Conservation (phyloP, 768 basidiomycete genomes). For the Lactarius indigo region DNA sequence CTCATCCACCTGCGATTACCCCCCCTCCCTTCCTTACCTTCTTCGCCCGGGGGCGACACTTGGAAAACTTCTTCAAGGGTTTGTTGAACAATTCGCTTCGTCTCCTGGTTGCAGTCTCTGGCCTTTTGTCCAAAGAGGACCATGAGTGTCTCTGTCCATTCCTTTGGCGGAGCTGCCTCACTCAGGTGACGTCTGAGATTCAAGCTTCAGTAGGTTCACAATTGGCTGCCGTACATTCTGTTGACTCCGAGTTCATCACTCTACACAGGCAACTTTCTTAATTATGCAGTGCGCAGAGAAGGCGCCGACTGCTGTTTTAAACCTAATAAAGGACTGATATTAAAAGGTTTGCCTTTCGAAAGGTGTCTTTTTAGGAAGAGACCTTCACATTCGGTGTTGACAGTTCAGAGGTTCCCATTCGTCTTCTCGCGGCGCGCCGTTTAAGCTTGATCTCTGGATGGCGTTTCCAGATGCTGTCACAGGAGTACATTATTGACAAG, state of each 20-base stretch:
- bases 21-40: constrained; percentile 13
- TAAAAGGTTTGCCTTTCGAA: constrained; percentile 14
- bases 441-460: constrained; percentile 57
- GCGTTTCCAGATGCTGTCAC: constrained; percentile 66
- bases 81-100: constrained; percentile 41
- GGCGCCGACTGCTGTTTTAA: not conserved
- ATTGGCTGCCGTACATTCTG: constrained; percentile 7
- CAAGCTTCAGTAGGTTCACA: constrained; percentile 46
- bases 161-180: constrained; percentile 55
- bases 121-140: constrained; percentile 47
- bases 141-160: constrained; percentile 49
- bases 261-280: constrained; percentile 5
- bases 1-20: constrained; percentile 21
- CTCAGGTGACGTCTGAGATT: constrained; percentile 36
- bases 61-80: constrained; percentile 23
- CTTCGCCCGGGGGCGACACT: constrained; percentile 16
- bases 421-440: constrained; percentile 51
- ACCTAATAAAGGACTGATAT: constrained; percentile 17
- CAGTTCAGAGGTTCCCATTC: constrained; percentile 48
- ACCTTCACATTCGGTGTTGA: not conserved
- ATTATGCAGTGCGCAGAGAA: constrained; percentile 35
- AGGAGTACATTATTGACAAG: constrained; percentile 57
- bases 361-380: not conserved
- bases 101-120: constrained; percentile 61
- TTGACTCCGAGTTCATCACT: not conserved